These are phyloP conservation scores for Russula virescens DNA, from an alignment of 768 basidiomycete genomes.

Conservation along the genomic window DNA sequence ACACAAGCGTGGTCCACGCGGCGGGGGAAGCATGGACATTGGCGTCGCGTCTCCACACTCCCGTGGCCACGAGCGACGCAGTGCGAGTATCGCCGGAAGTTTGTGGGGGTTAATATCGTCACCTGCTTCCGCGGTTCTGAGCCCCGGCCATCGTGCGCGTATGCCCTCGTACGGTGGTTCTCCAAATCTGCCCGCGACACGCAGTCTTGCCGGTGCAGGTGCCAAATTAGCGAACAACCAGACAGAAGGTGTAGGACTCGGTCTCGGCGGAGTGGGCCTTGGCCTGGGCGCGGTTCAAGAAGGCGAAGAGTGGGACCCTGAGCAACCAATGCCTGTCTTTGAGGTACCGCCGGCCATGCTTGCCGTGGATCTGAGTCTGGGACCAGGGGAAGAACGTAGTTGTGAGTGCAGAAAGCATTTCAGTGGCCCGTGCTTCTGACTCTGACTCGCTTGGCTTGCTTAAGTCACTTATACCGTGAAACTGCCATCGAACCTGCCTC, in stretches of 20 bases:
- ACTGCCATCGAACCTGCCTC: conserved; percentile 78
- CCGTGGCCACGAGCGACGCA: conserved; percentile 42
- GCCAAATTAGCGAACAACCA: conserved; percentile 10
- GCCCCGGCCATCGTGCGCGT: conserved; percentile 26
- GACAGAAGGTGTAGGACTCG: conserved; percentile 30
- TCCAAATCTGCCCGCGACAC: conserved; percentile 18
- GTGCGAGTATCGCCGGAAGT: conserved; percentile 45
- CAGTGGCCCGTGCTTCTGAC: background rate
- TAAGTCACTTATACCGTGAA: conserved; percentile 74
- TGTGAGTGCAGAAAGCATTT: conserved; percentile 49
- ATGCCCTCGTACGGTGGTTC: conserved; percentile 23
- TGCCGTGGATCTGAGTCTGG: conserved; percentile 77
- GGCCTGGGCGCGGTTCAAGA: conserved; percentile 14
- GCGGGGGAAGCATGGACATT: conserved; percentile 81
- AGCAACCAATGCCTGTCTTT: conserved; percentile 73
- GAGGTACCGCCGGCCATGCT: conserved; percentile 83
- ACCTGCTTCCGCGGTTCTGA: conserved; percentile 16
- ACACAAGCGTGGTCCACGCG: conserved; percentile 47
- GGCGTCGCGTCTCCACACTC: conserved; percentile 38
- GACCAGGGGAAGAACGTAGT: conserved; percentile 77
- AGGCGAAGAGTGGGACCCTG: conserved; percentile 51
- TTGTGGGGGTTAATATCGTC: conserved; percentile 37
- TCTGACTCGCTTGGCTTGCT: conserved; percentile 3
- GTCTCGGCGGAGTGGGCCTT: conserved; percentile 28
- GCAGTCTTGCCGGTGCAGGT: conserved; percentile 15